phyloP scores from a whole-genome alignment of 192 early-diverging fungal genomes.

The Radiomyces spectabilis region DNA sequence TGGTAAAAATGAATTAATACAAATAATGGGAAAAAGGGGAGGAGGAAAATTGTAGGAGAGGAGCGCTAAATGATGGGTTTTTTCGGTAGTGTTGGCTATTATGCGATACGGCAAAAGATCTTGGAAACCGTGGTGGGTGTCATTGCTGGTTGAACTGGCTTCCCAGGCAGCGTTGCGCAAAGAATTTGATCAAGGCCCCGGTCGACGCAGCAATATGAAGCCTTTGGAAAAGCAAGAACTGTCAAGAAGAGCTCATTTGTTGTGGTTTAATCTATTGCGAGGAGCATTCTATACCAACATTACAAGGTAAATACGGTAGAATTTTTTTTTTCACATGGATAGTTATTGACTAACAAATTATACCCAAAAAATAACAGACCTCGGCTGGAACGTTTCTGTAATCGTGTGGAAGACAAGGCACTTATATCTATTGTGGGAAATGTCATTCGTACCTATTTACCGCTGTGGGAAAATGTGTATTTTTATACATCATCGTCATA shows the following conservation, averaged over 20 bases:
- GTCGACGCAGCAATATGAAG: conserved; percentile 29
- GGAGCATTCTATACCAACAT: conserved; percentile 77
- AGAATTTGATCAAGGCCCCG: neutral
- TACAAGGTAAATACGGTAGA: conserved; percentile 75
- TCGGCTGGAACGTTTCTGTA: conserved; percentile 52
- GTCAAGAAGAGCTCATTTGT: conserved; percentile 59
- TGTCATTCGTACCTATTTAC: conserved; percentile 75
- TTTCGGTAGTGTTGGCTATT: conserved; percentile 57
- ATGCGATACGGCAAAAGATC: conserved; percentile 62
- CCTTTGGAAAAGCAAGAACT: conserved; percentile 75
- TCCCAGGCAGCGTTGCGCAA: conserved; percentile 36
- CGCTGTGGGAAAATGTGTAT: conserved; percentile 81
- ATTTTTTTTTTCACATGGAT: too few species aligned
- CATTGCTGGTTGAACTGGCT: conserved; percentile 63
- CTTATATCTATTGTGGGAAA: conserved; percentile 63
- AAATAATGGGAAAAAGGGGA: neutral
- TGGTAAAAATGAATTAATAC: conserved; percentile 40
- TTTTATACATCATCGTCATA: conserved; percentile 58
- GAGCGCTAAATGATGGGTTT: neutral
- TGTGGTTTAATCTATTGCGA: conserved; percentile 78
- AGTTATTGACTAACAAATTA: too few species aligned
- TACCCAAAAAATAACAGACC: too few species aligned
- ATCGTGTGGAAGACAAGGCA: conserved; percentile 63
- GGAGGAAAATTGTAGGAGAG: neutral
- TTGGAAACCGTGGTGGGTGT: conserved; percentile 83